phyloP scores from a whole-genome alignment of 1,284 basidiomycete species.

The Boletus semigastroideus region DNA sequence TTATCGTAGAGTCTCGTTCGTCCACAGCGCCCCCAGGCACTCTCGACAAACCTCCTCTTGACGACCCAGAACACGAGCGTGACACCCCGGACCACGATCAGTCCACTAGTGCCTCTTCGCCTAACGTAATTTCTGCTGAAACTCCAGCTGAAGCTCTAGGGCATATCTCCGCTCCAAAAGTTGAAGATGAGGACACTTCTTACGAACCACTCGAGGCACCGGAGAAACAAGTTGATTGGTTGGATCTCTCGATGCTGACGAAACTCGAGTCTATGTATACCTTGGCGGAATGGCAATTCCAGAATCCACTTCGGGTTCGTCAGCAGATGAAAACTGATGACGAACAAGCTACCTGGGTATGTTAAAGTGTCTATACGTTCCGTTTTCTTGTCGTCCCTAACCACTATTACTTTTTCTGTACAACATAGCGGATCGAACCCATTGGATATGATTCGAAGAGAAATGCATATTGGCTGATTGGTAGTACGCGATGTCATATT shows the following conservation, averaged over 20 bases:
- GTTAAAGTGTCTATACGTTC: slow-evolving; percentile 26
- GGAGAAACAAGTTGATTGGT: slow-evolving; percentile 53
- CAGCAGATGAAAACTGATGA: slow-evolving; percentile 76
- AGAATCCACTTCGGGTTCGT: slow-evolving; percentile 65
- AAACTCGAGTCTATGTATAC: slow-evolving; percentile 78
- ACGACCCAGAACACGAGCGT: slow-evolving; percentile 9
- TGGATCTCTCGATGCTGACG: slow-evolving; percentile 63
- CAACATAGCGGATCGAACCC: slow-evolving; percentile 74
- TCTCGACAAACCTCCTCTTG: slow-evolving; percentile 9
- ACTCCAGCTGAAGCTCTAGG: slow-evolving; percentile 1
- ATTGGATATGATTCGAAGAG: slow-evolving; percentile 81
- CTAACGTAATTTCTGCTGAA: background rate
- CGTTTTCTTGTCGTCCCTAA: slow-evolving; percentile 4
- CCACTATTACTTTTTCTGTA: slow-evolving; percentile 1
- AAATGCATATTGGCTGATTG: slow-evolving; percentile 89
- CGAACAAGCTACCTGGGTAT: slow-evolving; percentile 71
- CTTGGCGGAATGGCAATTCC: slow-evolving; percentile 79
- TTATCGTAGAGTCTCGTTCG: slow-evolving; percentile 25
- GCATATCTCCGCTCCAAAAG: slow-evolving; percentile 9
- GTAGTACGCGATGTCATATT: slow-evolving; percentile 44
- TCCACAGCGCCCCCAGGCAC: slow-evolving; percentile 23
- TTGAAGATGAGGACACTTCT: slow-evolving; percentile 27
- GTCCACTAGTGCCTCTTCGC: background rate
- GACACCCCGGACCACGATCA: slow-evolving; percentile 3
- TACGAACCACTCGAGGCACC: slow-evolving; percentile 15